A percentile compares a stretch with the other conserved stretches of the same genome.
Conservation (phyloP, 352 stramenopile genomes). For the Phytophthora brassicae region DNA sequence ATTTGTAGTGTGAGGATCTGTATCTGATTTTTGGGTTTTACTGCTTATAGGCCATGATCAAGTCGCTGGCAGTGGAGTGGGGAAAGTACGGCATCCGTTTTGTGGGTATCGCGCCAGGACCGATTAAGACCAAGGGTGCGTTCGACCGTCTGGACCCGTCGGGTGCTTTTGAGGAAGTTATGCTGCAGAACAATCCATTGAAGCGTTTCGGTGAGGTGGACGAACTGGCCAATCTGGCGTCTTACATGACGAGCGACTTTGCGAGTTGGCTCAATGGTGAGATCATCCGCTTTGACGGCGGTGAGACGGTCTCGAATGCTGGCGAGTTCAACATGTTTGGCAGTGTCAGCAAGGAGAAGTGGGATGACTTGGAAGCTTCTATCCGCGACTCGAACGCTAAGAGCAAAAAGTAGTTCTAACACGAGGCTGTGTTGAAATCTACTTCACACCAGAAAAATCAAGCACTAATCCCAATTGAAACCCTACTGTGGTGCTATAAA, state of each 20-base stretch:
- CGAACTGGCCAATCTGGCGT: conserved; percentile 77
- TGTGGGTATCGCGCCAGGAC: conserved; percentile 95
- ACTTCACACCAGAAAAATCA: background rate
- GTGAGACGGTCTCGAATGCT: conserved; percentile 70
- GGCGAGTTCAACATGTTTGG: conserved; percentile 85
- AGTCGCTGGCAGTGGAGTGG: conserved; percentile 96
- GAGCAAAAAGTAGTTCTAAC: conserved; percentile 44
- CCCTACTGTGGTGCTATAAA: too few relatives aligned
- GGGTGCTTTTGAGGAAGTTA: conserved; percentile 62
- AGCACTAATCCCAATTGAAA: conserved; percentile 11
- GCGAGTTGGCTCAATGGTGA: conserved; percentile 83
- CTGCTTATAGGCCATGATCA: conserved; percentile 89
- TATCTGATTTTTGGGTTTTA: conserved; percentile 18
- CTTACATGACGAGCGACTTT: conserved; percentile 81
- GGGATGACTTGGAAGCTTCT: conserved; percentile 66
- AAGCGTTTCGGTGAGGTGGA: conserved; percentile 76
- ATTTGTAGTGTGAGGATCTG: background rate
- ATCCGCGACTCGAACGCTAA: conserved; percentile 70
- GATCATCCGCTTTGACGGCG: conserved; percentile 82
- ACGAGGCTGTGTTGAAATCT: background rate
- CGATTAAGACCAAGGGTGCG: conserved; percentile 90
- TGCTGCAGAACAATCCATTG: conserved; percentile 71
- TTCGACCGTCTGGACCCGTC: conserved; percentile 80
- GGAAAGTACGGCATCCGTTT: conserved; percentile 94
- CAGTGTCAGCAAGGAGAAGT: conserved; percentile 58